Evolutionary conservation across 352 stramenopile species (phyloP).

Genomic region (Globisporangium uncinulatum): DNA sequence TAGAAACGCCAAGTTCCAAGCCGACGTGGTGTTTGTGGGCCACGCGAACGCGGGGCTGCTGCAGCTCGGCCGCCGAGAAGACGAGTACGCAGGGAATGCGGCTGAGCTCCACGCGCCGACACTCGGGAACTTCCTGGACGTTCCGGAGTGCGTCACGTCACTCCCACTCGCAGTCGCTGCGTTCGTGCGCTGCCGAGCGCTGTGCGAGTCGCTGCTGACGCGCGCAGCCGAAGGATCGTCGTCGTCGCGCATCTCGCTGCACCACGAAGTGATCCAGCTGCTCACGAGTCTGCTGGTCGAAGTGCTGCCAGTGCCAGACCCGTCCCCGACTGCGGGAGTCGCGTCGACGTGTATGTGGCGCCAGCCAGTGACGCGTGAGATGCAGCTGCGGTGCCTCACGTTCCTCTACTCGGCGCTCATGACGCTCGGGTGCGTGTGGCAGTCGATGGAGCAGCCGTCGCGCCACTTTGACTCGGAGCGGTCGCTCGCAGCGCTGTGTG

Average conservation of each 20-base stretch:
- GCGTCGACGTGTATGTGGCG: slow-evolving; percentile 59
- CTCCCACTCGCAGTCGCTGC: slow-evolving; percentile 69
- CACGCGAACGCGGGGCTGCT: slow-evolving; percentile 64
- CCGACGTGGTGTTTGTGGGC: slow-evolving; percentile 35
- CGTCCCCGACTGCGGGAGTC: slow-evolving; percentile 15
- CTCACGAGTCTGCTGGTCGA: slow-evolving; percentile 80
- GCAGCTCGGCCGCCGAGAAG: slow-evolving; percentile 45
- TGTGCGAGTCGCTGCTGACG: slow-evolving; percentile 78
- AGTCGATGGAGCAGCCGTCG: slow-evolving; percentile 85
- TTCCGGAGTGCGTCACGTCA: slow-evolving; percentile 74
- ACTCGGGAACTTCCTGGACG: slow-evolving; percentile 79
- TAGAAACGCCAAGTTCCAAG: slow-evolving; percentile 24
- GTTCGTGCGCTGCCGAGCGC: slow-evolving; percentile 68
- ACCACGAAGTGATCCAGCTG: slow-evolving; percentile 87
- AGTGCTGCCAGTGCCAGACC: slow-evolving; percentile 66
- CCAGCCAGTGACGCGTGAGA: slow-evolving; percentile 59
- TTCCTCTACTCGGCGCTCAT: slow-evolving; percentile 75
- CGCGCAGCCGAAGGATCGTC: slow-evolving; percentile 82
- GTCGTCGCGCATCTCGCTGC: slow-evolving; percentile 84
- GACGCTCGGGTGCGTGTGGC: slow-evolving; percentile 80
- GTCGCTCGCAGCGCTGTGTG: slow-evolving; percentile 70
- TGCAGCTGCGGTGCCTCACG: slow-evolving; percentile 77
- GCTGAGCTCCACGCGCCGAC: slow-evolving; percentile 56
- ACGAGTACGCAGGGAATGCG: slow-evolving; percentile 73
- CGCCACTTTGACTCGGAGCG: slow-evolving; percentile 85